phyloP scores from a whole-genome alignment of 352 stramenopile species.

The Pilasporangium apinafurcum region DNA sequence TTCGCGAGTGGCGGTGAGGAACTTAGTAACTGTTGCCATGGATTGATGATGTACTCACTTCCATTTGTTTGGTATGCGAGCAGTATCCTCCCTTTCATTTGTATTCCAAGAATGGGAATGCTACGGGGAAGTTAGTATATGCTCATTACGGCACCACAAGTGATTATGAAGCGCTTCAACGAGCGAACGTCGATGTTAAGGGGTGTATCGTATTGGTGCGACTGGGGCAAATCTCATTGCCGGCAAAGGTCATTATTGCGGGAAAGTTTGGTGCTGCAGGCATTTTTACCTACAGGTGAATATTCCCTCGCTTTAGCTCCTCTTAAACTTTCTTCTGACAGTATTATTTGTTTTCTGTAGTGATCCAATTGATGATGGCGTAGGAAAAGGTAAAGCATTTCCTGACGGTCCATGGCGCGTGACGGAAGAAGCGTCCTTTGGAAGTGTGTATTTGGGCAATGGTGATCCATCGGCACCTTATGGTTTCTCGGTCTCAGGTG shows the following conservation, averaged over 20 bases:
- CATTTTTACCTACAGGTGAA: conserved; percentile 75
- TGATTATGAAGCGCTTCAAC: conserved; percentile 56
- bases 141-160: conserved; percentile 62
- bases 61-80: not conserved
- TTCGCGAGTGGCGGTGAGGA: conserved; percentile 18
- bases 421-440: conserved; percentile 44
- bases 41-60: conserved; percentile 1
- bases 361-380: conserved; percentile 62
- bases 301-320: not conserved
- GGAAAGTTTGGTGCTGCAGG: conserved; percentile 47
- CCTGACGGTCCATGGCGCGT: conserved; percentile 68
- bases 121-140: conserved; percentile 54
- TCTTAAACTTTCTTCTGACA: not conserved
- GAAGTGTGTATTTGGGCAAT: conserved; percentile 82
- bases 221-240: conserved; percentile 52
- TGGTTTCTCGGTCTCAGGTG: conserved; percentile 41
- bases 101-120: conserved; percentile 74
- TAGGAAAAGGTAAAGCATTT: conserved; percentile 35
- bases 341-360: conserved; percentile 11
- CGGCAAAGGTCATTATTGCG: conserved; percentile 67
- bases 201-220: conserved; percentile 57
- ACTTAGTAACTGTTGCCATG: not conserved
- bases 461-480: conserved; percentile 75
- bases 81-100: conserved; percentile 66
- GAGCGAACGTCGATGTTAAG: conserved; percentile 39